A percentile compares a stretch with the other conserved stretches of the same genome.
These are phyloP conservation scores for Capsella bursapastoris DNA, from an alignment of 345 rosid species.

Conservation along the genomic window DNA sequence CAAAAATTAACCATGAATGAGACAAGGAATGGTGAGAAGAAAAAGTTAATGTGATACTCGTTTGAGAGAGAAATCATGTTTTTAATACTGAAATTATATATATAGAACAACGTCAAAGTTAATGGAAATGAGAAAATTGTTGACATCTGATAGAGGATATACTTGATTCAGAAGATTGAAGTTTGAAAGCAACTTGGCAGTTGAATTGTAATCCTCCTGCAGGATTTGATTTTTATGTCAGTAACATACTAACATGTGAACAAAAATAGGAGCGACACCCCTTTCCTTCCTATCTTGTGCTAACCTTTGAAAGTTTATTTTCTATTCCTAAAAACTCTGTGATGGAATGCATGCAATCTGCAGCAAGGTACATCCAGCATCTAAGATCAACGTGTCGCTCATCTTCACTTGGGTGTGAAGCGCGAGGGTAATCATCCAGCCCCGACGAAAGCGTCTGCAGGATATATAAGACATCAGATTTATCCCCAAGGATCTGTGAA, in stretches of 20 bases:
- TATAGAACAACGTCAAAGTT: neutral
- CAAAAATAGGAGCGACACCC: neutral
- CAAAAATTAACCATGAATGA: constrained; percentile 5
- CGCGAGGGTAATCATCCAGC: constrained; percentile 96
- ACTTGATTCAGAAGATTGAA: constrained; percentile 85
- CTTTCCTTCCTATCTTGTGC: constrained; percentile 15
- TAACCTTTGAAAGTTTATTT: constrained; percentile 54
- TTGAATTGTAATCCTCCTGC: constrained; percentile 69
- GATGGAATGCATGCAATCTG: constrained; percentile 86
- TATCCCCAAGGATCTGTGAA: constrained; percentile 4
- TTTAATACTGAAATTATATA: neutral
- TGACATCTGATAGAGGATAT: constrained; percentile 22
- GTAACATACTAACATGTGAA: constrained; percentile 33
- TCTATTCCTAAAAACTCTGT: constrained; percentile 56
- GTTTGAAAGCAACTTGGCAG: constrained; percentile 75
- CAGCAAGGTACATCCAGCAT: constrained; percentile 98
- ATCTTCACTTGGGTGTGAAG: constrained; percentile 89
- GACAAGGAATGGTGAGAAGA: neutral
- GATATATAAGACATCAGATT: constrained; percentile 20
- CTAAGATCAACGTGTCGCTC: constrained; percentile 98
- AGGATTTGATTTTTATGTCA: constrained; percentile 36
- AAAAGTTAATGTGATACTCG: neutral
- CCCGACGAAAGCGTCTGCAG: constrained; percentile 67
- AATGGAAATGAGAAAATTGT: constrained; percentile 1
- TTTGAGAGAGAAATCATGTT: constrained; percentile 7